Conservation (phyloP, 306 rosid genomes). For the Abrus precatorius region DNA sequence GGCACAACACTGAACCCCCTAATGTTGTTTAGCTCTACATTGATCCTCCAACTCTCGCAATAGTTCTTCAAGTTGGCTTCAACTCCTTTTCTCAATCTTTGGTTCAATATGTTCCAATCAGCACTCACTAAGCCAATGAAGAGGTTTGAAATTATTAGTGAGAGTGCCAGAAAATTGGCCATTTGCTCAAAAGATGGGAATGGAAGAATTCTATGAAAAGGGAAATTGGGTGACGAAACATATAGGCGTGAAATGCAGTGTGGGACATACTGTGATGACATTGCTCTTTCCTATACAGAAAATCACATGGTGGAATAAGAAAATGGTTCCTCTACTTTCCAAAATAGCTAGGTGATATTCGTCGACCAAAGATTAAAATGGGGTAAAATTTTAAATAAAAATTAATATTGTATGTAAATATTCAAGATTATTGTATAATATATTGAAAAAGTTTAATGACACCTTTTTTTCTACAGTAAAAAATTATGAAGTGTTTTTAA, state of each 20-base stretch:
- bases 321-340: background rate
- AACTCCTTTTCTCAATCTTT: conserved; percentile 36
- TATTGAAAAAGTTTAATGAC: background rate
- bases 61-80: conserved; percentile 62
- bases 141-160: conserved; percentile 51
- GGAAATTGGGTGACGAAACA: background rate
- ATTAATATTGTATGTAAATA: background rate
- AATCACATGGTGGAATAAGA: conserved; percentile 48
- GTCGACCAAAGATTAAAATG: background rate
- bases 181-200: conserved; percentile 33
- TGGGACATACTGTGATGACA: conserved; percentile 36
- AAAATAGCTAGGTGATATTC: background rate
- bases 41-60: conserved; percentile 85
- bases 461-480: too few species aligned
- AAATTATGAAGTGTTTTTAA: too few species aligned
- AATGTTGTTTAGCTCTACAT: conserved; percentile 63
- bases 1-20: conserved; percentile 64
- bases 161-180: conserved; percentile 53
- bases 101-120: conserved; percentile 70
- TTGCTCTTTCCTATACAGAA: conserved; percentile 24
- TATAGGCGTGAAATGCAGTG: conserved; percentile 46
- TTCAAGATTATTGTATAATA: background rate
- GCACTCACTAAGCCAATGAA: conserved; percentile 49
- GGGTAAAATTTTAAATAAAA: background rate
- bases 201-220: conserved; percentile 26